Base-by-base conservation (phyloP, 2,329 filamentous ascomycete species). In the Talaromyces piceae region DNA sequence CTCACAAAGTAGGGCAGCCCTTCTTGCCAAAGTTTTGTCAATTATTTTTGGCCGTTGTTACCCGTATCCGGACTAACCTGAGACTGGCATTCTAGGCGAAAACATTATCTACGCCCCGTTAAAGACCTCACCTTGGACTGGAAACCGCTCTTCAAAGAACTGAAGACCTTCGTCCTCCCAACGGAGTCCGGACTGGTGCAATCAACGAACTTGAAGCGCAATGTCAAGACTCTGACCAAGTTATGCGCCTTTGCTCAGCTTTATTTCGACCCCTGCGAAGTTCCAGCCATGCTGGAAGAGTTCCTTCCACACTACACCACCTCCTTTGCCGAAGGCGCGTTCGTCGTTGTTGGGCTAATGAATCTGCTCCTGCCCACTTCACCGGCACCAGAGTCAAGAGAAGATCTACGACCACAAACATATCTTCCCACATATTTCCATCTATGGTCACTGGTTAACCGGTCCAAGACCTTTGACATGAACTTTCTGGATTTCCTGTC, bases 341-440 rank as follows among this genome's bases (percentile, higher is more conserved):
- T 93, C 65, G 89, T 96, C 57, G 91, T 95, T n/a, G 81, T 88
- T 22, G 91, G 89, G 2, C 72, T 91, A 54, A 76, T 98, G 62
- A 96, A 95, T 62, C 74, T 94, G 57, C 76, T 98, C 61, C 78
- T 98, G 55, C 93, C 93, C 16, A 96, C 91, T 6, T 82, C 84
- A 30, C 84, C 90, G 1, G 62, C 68, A 2, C 86, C 89, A 3
- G 77, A 82, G 23, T 82, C 82, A 26, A 81, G 86, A 59, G 75
- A 77, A 27, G 82, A 90, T 59, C 81, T 95, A n/a, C 84, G 90
- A 59, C 91, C 93, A 1, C 85, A 91, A 58, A 84, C 91, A 63
- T 91, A 94, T 62, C 74, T 97, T 30, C 93, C 93, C 3, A 95
- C 91, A 0, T 86, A 95, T 60, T 98, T 98, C 75, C 93, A 98